Conservation (phyloP, 345 rosid species). For the Aegle marmelos region DNA sequence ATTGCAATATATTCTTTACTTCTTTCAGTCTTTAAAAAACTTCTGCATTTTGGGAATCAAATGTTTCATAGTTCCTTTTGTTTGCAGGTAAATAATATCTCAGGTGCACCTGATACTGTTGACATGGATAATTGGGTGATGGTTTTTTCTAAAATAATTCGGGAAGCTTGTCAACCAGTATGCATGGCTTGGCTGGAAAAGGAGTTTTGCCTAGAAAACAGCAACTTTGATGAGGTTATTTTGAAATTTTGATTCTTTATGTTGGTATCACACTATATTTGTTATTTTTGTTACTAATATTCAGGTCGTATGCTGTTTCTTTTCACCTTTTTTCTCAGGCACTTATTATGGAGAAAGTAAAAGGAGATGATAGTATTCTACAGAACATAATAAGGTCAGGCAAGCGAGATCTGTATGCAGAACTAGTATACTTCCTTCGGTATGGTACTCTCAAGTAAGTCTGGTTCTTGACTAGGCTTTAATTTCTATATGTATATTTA, state of each 20-base stretch:
- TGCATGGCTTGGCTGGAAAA: constrained; percentile 65
- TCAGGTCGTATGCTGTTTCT: neutral
- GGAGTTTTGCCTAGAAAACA: constrained; percentile 46
- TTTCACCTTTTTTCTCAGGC: constrained; percentile 38
- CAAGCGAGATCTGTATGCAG: constrained; percentile 82
- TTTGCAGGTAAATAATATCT: constrained; percentile 56
- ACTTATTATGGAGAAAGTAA: constrained; percentile 55
- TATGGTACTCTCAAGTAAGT: constrained; percentile 53
- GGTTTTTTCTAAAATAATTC: constrained; percentile 43
- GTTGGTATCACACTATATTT: neutral
- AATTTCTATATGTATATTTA: neutral
- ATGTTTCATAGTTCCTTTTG: neutral
- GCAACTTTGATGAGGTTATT: constrained; percentile 44
- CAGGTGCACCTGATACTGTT: constrained; percentile 19
- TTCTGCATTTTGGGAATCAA: constrained; percentile 15
- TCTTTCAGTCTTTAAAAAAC: constrained; percentile 1
- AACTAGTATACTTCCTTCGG: constrained; percentile 57
- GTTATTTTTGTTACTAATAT: neutral
- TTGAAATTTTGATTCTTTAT: neutral
- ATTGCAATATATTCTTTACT: neutral
- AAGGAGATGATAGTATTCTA: constrained; percentile 53
- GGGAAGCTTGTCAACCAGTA: constrained; percentile 46
- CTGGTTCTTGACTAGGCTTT: neutral
- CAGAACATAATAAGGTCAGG: constrained; percentile 68
- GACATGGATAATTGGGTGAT: constrained; percentile 49